Evolutionary conservation across 257 asterid species (phyloP).

Genomic region (Fraxinus excelsior): DNA sequence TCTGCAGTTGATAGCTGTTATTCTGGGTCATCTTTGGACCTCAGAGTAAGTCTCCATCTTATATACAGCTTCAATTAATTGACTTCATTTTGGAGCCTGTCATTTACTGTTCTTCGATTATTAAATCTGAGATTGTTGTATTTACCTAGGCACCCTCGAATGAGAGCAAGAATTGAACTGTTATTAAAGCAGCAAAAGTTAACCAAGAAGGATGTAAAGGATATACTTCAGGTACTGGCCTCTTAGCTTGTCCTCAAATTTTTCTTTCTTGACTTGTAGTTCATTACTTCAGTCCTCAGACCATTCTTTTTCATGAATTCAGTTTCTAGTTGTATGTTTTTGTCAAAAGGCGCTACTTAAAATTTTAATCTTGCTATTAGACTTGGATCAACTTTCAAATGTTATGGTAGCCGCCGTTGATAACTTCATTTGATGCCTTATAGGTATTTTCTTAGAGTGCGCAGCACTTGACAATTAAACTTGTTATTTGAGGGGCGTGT

Average conservation of each 20-base stretch:
- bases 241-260: constrained; percentile 17
- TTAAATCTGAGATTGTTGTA: constrained; percentile 13
- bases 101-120: constrained; percentile 15
- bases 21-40: constrained; percentile 97
- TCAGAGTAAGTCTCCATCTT: constrained; percentile 75
- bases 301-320: constrained; percentile 13
- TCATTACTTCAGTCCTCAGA: neutral
- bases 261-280: constrained; percentile 18
- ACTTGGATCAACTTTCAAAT: neutral
- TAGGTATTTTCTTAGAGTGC: neutral
- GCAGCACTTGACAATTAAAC: neutral
- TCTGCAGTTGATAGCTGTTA: constrained; percentile 85
- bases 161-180: constrained; percentile 86
- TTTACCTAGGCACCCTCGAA: constrained; percentile 68
- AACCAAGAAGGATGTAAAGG: constrained; percentile 76
- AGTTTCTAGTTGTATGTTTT: constrained; percentile 16
- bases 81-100: constrained; percentile 6
- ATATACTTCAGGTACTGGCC: constrained; percentile 77
- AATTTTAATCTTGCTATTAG: neutral
- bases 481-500: neutral
- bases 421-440: neutral
- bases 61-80: constrained; percentile 2
- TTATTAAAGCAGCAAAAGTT: constrained; percentile 85
- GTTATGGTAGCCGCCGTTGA: neutral
- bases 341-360: neutral